Conservation (phyloP, 306 rosid genomes). For the Calophaca sinica region DNA sequence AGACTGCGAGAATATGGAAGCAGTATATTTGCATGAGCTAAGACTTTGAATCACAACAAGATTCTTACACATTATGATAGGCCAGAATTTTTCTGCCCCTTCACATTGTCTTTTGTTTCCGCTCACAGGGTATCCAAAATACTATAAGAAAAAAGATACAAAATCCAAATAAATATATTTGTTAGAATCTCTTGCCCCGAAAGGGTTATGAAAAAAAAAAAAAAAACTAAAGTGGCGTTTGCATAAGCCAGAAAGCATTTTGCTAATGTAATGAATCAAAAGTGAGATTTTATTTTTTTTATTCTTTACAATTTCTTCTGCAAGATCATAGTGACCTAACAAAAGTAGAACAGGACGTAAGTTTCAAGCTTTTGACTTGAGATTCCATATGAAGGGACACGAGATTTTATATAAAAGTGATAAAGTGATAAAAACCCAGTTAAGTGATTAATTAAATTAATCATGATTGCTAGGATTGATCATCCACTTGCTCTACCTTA, state of each 20-base stretch:
- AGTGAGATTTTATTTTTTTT: too few species aligned
- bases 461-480: conserved; percentile 50
- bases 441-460: conserved; percentile 46
- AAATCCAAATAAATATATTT: conserved; percentile 1
- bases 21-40: conserved; percentile 51
- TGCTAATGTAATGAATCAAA: conserved; percentile 44
- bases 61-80: conserved; percentile 48
- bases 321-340: conserved; percentile 34
- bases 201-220: conserved; percentile 35
- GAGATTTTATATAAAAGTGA: background rate
- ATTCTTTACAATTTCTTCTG: conserved; percentile 5
- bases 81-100: conserved; percentile 42
- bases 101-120: conserved; percentile 40
- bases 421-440: conserved; percentile 43
- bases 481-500: conserved; percentile 72
- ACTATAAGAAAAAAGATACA: background rate
- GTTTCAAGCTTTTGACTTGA: conserved; percentile 64
- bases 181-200: conserved; percentile 22
- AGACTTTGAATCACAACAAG: conserved; percentile 52
- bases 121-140: conserved; percentile 5
- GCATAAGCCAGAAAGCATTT: conserved; percentile 43
- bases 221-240: conserved; percentile 47
- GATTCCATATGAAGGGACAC: conserved; percentile 53
- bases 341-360: conserved; percentile 50
- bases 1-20: conserved; percentile 53